Conservation (phyloP, 176 grass and related monocot genomes). For the Tillandsia leiboldiana region DNA sequence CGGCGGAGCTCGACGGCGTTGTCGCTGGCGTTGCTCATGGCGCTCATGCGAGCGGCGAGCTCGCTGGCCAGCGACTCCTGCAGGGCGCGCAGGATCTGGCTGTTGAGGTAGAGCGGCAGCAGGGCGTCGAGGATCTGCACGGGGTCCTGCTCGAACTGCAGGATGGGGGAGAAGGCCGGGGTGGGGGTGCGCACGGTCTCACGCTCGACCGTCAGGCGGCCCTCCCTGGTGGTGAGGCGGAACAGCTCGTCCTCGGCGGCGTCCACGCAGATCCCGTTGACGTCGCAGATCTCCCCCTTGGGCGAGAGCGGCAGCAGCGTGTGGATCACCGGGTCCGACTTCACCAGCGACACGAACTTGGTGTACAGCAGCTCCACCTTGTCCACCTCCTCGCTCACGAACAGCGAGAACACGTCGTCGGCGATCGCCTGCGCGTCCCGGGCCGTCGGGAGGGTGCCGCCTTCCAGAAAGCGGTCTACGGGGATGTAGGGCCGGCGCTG, state of each 20-base stretch:
- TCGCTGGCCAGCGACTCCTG: conserved; percentile 87
- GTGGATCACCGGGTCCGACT: conserved; percentile 84
- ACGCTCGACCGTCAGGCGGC: conserved; percentile 68
- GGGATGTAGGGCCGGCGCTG: conserved; percentile 53
- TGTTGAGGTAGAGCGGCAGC: conserved; percentile 87
- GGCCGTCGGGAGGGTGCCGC: conserved; percentile 48
- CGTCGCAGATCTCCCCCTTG: conserved; percentile 77
- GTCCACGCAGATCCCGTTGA: conserved; percentile 72
- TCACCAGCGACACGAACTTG: conserved; percentile 69
- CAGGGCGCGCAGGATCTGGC: conserved; percentile 68
- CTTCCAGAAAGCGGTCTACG: conserved; percentile 48
- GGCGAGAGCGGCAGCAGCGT: conserved; percentile 80
- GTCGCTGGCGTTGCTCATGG: conserved; percentile 76
- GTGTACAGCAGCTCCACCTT: conserved; percentile 93
- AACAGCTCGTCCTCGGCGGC: conserved; percentile 77
- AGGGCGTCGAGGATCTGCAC: conserved; percentile 84
- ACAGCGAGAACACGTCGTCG: conserved; percentile 77
- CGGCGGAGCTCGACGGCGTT: conserved; percentile 59
- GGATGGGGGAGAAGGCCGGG: conserved; percentile 52
- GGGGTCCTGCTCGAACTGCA: conserved; percentile 92
- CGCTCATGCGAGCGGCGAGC: conserved; percentile 75
- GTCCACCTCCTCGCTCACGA: conserved; percentile 80
- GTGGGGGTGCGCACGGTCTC: conserved; percentile 62
- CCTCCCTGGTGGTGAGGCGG: conserved; percentile 85
- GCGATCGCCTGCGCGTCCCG: conserved; percentile 81